Evolutionary conservation across 2,329 filamentous ascomycete genomes (phyloP), one percentile per base, ranked within the genome.

Genomic region (Hypoxylon sp.): DNA sequence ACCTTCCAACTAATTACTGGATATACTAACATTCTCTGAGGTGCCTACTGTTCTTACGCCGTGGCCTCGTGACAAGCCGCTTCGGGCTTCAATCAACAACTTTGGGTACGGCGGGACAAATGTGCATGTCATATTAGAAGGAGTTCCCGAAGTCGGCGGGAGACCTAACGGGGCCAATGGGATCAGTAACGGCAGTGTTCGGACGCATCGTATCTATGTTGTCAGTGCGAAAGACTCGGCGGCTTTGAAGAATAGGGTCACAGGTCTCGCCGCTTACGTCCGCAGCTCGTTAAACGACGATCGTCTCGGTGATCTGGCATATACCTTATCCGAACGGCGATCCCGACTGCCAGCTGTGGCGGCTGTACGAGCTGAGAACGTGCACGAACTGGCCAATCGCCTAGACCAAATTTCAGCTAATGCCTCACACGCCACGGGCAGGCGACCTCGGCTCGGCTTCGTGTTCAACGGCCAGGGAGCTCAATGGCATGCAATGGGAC

Each of bases 41-140:
- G 35, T 37, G 3, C 35, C 35, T 37, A 37, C 35, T 13, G 35
- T 37, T 37, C 35, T 37, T 15, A 37, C 35, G n/a, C 35, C 35
- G 6, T 37, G 35, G 35, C 35, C 35, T 10, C 39, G 39, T 42
- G n/a, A 42, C n/a, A 42, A 42, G 39, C 39, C n/a, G n/a, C n/a
- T 42, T 42, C 31, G 21, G 13, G 83, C 83, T 50, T 86, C 84
- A 62, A 80, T 88, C 69, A 88, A 88, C 70, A 86, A 82, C 62
- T 89, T 88, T 69, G 87, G 87, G 2, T 88, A 85, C 70, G 87
- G 87, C 0, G 87, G 87, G 27, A 86, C 85, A 27, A 68, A 65
- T 31, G 24, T 53, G 8, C 66, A 68, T n/a, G 56, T 55, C n/a
- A 60, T 61, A 21, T n/a, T 61, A 17, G 57, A 61, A 24, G 8